These are phyloP conservation scores for Ehretia macrophylla DNA, from an alignment of 257 asterid genomes.

Conservation along the genomic window DNA sequence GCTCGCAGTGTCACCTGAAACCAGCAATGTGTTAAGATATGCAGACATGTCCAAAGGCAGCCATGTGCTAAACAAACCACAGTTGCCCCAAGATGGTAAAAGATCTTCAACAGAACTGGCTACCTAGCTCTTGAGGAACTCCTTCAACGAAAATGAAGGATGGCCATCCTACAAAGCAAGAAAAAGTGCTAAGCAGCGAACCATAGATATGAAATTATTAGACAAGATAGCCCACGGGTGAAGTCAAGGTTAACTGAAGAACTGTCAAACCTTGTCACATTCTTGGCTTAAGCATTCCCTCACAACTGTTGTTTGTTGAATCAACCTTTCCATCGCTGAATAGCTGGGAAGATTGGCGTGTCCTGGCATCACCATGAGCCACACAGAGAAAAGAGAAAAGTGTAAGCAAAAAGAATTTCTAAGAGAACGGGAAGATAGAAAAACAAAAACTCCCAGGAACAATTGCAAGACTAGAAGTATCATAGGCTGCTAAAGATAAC, in stretches of 20 bases:
- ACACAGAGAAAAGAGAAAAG: slow-evolving; percentile 6
- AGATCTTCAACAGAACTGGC: neutral
- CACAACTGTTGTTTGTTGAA: slow-evolving; percentile 80
- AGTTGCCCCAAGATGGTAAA: too few species aligned
- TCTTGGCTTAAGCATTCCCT: slow-evolving; percentile 70
- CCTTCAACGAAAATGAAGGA: slow-evolving; percentile 60
- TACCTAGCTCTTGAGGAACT: slow-evolving; percentile 60
- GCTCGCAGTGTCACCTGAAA: neutral
- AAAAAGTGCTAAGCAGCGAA: neutral
- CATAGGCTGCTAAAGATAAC: neutral
- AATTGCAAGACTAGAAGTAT: neutral
- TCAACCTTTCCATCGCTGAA: slow-evolving; percentile 73
- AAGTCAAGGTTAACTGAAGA: neutral
- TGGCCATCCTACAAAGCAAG: slow-evolving; percentile 44
- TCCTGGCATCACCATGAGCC: slow-evolving; percentile 36
- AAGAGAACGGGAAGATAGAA: neutral
- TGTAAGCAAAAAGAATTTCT: slow-evolving; percentile 1
- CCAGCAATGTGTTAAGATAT: neutral
- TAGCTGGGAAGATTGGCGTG: slow-evolving; percentile 62
- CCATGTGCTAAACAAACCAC: too few species aligned
- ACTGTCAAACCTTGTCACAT: slow-evolving; percentile 53
- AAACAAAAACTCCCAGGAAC: neutral
- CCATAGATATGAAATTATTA: neutral
- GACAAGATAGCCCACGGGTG: neutral
- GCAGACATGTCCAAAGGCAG: neutral